These are phyloP conservation scores for Logfia minima DNA, from an alignment of 129 eudicot genomes.

Conservation along the genomic window DNA sequence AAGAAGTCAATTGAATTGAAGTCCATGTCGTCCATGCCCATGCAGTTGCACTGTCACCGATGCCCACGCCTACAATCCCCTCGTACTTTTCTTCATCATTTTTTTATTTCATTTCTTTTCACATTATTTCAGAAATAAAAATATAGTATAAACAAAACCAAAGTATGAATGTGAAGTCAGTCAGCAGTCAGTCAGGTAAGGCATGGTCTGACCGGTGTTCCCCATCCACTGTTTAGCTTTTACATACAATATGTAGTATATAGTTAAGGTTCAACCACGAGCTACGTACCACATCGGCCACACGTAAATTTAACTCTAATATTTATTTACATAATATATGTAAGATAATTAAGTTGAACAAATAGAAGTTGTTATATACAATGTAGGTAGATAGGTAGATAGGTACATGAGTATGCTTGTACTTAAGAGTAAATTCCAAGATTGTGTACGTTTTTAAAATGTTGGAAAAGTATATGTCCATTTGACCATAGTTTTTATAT, in stretches of 20 bases:
- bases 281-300: not conserved
- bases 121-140: not conserved
- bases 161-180: constrained; percentile 6
- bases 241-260: constrained; percentile 1
- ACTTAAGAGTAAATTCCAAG: no score
- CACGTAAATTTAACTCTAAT: not conserved
- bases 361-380: not conserved
- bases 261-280: constrained; percentile 23
- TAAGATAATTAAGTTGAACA: not conserved
- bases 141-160: not conserved
- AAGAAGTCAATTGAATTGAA: constrained; percentile 25
- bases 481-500: no score
- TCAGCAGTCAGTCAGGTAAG: constrained; percentile 16
- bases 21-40: constrained; percentile 31
- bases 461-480: no score
- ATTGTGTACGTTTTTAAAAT: no score
- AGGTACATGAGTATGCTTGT: no score
- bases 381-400: no score
- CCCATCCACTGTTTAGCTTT: constrained; percentile 18
- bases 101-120: constrained; percentile 4
- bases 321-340: not conserved
- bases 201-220: constrained; percentile 35
- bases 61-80: constrained; percentile 45
- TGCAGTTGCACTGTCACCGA: constrained; percentile 53
- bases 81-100: constrained; percentile 24